phyloP scores from a whole-genome alignment of 2,329 filamentous ascomycete species.

The Epichloe elymi region DNA sequence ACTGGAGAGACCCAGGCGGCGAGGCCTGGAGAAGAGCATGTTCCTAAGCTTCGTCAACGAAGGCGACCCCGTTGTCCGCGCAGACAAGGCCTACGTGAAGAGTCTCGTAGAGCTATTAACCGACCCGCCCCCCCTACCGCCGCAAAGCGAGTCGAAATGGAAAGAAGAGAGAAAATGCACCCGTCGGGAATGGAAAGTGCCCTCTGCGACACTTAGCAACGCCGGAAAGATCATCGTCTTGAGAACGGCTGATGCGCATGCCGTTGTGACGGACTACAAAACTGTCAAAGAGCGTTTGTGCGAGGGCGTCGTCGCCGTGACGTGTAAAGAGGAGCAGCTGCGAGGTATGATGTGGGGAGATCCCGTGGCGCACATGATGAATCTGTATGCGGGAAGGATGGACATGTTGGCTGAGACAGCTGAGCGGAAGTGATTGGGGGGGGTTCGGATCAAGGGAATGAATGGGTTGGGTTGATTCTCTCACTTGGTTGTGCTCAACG shows the following conservation, averaged over 20 bases:
- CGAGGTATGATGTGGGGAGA: slow-evolving; percentile 63
- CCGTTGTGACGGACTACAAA: slow-evolving; percentile 28
- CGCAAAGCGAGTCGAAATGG: too few relatives aligned
- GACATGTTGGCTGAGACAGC: slow-evolving; percentile 48
- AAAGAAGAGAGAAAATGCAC: too few relatives aligned
- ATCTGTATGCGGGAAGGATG: slow-evolving; percentile 52
- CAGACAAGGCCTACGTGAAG: slow-evolving; percentile 63
- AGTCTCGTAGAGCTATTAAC: slow-evolving; percentile 60
- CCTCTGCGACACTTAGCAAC: too few relatives aligned
- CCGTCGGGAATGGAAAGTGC: too few relatives aligned
- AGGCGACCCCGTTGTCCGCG: slow-evolving; percentile 66
- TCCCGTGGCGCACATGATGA: slow-evolving; percentile 69
- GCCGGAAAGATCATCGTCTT: slow-evolving; percentile 49
- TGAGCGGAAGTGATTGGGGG: not conserved
- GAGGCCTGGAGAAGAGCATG: slow-evolving; percentile 47
- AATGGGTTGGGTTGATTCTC: too few relatives aligned
- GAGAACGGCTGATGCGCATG: slow-evolving; percentile 32
- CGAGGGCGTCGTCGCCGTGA: slow-evolving; percentile 55
- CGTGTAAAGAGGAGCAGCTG: slow-evolving; percentile 54
- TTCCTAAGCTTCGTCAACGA: slow-evolving; percentile 78
- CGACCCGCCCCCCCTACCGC: not conserved
- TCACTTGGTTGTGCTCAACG: too few relatives aligned
- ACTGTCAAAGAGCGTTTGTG: slow-evolving; percentile 36
- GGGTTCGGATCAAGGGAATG: too few relatives aligned
- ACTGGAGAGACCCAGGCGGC: slow-evolving; percentile 42